phyloP scores from a whole-genome alignment of 2,329 filamentous ascomycete species.

The Colletotrichum eremochloae region DNA sequence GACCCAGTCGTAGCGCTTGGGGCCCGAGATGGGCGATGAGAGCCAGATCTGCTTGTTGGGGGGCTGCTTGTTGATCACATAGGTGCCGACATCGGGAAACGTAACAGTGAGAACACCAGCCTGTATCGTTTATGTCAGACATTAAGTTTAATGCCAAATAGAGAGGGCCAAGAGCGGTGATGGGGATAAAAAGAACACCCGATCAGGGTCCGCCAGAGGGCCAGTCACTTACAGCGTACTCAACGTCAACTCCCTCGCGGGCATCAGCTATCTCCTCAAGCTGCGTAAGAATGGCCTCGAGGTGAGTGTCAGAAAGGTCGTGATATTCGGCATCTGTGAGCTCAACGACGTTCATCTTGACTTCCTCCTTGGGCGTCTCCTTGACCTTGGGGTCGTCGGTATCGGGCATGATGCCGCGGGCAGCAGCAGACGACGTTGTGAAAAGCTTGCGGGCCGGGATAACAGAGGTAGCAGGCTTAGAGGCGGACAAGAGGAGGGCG shows the following conservation, averaged over 20 bases:
- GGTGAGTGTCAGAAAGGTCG: constrained; percentile 80
- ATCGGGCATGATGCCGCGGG: constrained; percentile 71
- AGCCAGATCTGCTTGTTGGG: constrained; percentile 99
- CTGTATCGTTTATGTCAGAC: constrained; percentile 58
- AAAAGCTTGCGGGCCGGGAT: constrained; percentile 47
- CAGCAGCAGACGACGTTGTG: constrained; percentile 47
- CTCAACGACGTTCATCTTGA: constrained; percentile 65
- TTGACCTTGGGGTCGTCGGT: constrained; percentile 65
- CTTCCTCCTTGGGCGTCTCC: constrained; percentile 55
- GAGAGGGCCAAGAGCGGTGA: not conserved
- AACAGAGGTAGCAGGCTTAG: constrained; percentile 42
- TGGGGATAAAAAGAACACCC: not conserved
- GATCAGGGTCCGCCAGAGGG: not conserved
- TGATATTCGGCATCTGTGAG: constrained; percentile 82
- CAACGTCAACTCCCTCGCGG: constrained; percentile 83
- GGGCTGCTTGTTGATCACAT: constrained; percentile 98
- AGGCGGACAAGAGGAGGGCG: constrained; percentile 26
- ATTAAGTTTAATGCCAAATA: not conserved
- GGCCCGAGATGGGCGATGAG: constrained; percentile 89
- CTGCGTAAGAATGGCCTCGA: constrained; percentile 68
- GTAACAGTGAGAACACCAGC: constrained; percentile 86
- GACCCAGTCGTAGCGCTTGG: constrained; percentile 95
- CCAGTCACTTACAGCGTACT: constrained; percentile 79
- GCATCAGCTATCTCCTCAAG: constrained; percentile 83
- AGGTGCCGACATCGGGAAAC: constrained; percentile 79